A percentile compares a stretch with the other conserved stretches of the same genome.
Evolutionary conservation across 2,329 filamentous ascomycete species (phyloP).

Genomic region (Hypoxylon sp.): DNA sequence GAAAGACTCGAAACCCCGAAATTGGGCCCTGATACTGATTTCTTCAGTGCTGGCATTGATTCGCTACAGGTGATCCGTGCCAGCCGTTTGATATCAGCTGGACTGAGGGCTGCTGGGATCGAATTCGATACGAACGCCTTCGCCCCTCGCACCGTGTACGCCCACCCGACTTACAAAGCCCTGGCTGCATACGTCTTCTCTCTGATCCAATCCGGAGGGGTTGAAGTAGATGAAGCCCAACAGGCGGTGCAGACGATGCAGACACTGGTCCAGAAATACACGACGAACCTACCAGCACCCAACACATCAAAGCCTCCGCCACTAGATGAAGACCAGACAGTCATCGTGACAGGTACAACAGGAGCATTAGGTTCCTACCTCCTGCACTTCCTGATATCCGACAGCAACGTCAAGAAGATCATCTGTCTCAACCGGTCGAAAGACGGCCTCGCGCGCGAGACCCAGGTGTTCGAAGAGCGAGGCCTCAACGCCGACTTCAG

Average conservation of each 20-base stretch:
- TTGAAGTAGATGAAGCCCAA: slow-evolving; percentile 16
- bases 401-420: slow-evolving; percentile 50
- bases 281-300: slow-evolving; percentile 34
- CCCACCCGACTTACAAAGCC: slow-evolving; percentile 47
- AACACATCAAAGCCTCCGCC: slow-evolving; percentile 39
- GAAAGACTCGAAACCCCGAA: slow-evolving; percentile 17
- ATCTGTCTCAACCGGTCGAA: slow-evolving; percentile 59
- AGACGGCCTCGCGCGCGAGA: slow-evolving; percentile 46
- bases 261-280: slow-evolving; percentile 39
- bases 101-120: slow-evolving; percentile 43
- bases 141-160: slow-evolving; percentile 51
- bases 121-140: slow-evolving; percentile 47
- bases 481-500: slow-evolving; percentile 49
- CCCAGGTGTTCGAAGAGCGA: slow-evolving; percentile 48
- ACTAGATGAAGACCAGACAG: slow-evolving; percentile 41
- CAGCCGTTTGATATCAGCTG: slow-evolving; percentile 45
- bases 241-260: slow-evolving; percentile 22
- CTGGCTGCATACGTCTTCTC: slow-evolving; percentile 47
- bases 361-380: slow-evolving; percentile 58
- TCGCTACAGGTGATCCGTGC: slow-evolving; percentile 51
- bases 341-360: slow-evolving; percentile 58
- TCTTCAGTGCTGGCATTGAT: slow-evolving; percentile 47
- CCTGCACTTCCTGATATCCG: slow-evolving; percentile 48
- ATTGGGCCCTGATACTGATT: slow-evolving; percentile 37
- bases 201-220: slow-evolving; percentile 32